Evolutionary conservation across 2,329 filamentous ascomycete species (phyloP).

Genomic region (Neonectria faginata): DNA sequence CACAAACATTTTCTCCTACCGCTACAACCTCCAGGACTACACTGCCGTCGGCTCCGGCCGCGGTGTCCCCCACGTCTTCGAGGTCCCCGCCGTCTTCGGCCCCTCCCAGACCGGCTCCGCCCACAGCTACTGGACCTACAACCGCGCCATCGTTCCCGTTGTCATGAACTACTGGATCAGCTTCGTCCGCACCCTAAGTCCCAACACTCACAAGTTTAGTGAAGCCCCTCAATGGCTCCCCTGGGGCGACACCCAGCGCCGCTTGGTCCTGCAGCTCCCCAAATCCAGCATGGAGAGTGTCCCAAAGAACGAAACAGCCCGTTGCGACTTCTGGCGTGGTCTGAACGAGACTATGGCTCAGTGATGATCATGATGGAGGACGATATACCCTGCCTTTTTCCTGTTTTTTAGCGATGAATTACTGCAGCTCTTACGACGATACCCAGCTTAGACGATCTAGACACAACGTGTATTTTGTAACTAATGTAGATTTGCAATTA

Average conservation of each 20-base stretch:
- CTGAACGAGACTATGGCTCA: slow-evolving; percentile 49
- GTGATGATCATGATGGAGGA: slow-evolving; percentile 30
- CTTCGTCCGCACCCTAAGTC: slow-evolving; percentile 60
- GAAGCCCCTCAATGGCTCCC: slow-evolving; percentile 56
- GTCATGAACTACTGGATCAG: slow-evolving; percentile 64
- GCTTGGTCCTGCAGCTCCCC: slow-evolving; percentile 55
- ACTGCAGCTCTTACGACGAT: slow-evolving; percentile 26
- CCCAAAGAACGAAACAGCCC: slow-evolving; percentile 47
- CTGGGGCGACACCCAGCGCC: slow-evolving; percentile 50
- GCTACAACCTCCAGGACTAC: slow-evolving; percentile 61
- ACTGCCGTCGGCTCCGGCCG: slow-evolving; percentile 51
- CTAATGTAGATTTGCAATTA: not conserved
- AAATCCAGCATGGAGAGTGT: slow-evolving; percentile 55
- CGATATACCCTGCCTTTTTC: slow-evolving; percentile 12
- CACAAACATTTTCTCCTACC: slow-evolving; percentile 58
- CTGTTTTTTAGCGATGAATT: slow-evolving; percentile 8
- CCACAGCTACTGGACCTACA: slow-evolving; percentile 58
- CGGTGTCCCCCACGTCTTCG: slow-evolving; percentile 62
- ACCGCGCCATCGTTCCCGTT: slow-evolving; percentile 58
- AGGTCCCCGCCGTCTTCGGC: slow-evolving; percentile 62
- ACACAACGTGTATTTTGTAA: not conserved
- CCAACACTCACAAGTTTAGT: slow-evolving; percentile 52
- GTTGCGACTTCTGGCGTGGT: slow-evolving; percentile 58
- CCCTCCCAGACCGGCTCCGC: slow-evolving; percentile 48
- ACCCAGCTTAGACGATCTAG: slow-evolving; percentile 26